Base-by-base conservation (phyloP, 225 moss, liverwort and hornwort genomes). In the Climacium dendroides region DNA sequence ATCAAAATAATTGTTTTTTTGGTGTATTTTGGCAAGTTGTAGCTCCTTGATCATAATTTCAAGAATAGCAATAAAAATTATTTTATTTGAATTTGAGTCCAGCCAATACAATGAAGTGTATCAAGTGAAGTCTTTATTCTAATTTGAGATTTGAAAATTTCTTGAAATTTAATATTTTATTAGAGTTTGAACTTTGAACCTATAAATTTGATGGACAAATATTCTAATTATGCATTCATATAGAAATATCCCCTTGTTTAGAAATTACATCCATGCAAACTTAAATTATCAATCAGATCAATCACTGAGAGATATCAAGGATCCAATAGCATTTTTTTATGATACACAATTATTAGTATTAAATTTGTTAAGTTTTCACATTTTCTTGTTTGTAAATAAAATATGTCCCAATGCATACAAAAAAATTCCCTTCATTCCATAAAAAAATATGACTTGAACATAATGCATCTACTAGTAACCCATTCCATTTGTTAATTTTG, bases 331-430 rank as follows among this genome's bases (percentile, higher is more conserved):
- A 11, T 37, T 37, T 20, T 63, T 19, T 67, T 39, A 39, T 3
- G 12, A 5, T 14, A 2, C 1, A 24, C 0, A 66, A 0, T 14
- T 6, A 10, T 0, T 70, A 41, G 26, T 15, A 43, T 9, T 15
- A 25, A 41, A 26, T 70, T 41, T 18, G 3, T 45, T 6, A 72
- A 26, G 10, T 17, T 72, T 29, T 47, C 26, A 17, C 6, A 11
- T 19, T 47, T 45, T 45, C 5, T 73, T 45, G 6, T 45, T 45
- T 18, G 11, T 18, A 45, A 72, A 28, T 28, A 6, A 17, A 16
- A 45, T 0, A 14, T 3, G 2, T 26, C 9, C 6, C 5, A 45
- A 16, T 0, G 2, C 16, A 15, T 3, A 3, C 15, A 71, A 26
- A 3, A 26, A 26, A 37, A 0, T n/a, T 12, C 2, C 4, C n/a